These are phyloP conservation scores for Cotoneaster glaucophyllus DNA, from an alignment of 306 rosid genomes.

Conservation along the genomic window DNA sequence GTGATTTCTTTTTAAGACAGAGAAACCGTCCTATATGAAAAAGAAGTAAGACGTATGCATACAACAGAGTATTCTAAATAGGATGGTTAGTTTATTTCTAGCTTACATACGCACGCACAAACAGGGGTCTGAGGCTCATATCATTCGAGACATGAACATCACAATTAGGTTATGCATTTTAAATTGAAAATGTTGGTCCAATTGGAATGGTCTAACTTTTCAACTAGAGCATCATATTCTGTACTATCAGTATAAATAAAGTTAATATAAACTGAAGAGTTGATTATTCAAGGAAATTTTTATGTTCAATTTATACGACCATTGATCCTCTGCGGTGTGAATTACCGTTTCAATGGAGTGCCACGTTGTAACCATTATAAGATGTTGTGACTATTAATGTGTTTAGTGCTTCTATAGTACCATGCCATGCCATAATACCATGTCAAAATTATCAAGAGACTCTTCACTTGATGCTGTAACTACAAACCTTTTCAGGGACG, in stretches of 20 bases:
- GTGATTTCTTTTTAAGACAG: too few species aligned
- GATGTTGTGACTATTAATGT: background rate
- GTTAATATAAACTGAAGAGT: background rate
- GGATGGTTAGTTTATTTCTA: too few species aligned
- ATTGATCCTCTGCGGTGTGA: background rate
- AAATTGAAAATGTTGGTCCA: too few species aligned
- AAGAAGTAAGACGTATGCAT: too few species aligned
- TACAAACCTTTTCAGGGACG: conserved; percentile 57
- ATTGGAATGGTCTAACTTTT: too few species aligned
- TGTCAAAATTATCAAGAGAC: conserved; percentile 11
- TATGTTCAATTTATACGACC: background rate
- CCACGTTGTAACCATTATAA: background rate
- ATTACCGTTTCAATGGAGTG: background rate
- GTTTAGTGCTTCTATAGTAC: background rate
- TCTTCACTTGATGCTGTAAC: conserved; percentile 3
- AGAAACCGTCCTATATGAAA: too few species aligned
- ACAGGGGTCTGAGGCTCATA: too few species aligned
- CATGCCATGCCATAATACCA: background rate
- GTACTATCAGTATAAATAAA: background rate
- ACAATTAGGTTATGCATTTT: too few species aligned
- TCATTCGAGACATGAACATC: too few species aligned
- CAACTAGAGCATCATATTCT: background rate
- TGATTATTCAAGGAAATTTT: background rate
- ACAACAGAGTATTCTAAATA: too few species aligned
- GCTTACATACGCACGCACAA: too few species aligned